phyloP scores from a whole-genome alignment of 352 stramenopile species.

The Globisporangium splendens region DNA sequence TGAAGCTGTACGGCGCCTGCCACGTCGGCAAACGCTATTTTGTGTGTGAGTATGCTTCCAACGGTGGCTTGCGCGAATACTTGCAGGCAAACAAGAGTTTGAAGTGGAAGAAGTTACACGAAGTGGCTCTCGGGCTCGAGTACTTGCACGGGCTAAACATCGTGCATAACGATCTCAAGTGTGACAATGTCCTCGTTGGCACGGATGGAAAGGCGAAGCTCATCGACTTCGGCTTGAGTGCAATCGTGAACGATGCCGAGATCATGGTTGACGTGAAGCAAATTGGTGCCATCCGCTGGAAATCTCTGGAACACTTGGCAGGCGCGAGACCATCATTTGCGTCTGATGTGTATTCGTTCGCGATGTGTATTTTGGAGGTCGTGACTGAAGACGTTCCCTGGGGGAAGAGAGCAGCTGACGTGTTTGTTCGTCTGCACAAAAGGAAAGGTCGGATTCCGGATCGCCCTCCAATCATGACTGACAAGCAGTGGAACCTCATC shows the following conservation, averaged over 20 bases:
- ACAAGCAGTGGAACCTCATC: constrained; percentile 4
- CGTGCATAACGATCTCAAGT: no score
- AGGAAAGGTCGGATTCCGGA: neutral
- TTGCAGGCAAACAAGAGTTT: neutral
- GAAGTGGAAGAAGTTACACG: constrained; percentile 1
- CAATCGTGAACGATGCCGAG: neutral
- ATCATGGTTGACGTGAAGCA: constrained; percentile 2
- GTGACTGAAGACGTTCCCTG: constrained; percentile 2
- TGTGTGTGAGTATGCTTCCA: neutral
- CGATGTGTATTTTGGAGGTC: constrained; percentile 9
- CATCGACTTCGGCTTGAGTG: constrained; percentile 5
- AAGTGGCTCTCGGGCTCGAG: neutral
- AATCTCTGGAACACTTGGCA: constrained; percentile 1
- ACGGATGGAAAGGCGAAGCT: neutral
- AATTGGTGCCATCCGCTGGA: constrained; percentile 2
- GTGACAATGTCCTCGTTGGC: no score
- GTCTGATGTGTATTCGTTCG: constrained; percentile 8
- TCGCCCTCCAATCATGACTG: neutral
- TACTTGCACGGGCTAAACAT: constrained; percentile 1
- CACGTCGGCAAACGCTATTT: constrained; percentile 1
- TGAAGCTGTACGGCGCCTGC: constrained; percentile 3
- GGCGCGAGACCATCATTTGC: neutral
- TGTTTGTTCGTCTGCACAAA: neutral
- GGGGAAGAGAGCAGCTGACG: neutral
- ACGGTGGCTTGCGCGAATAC: neutral